Conservation (phyloP, 805 yeast genomes). For the Saccharomycopsis fermentans region DNA sequence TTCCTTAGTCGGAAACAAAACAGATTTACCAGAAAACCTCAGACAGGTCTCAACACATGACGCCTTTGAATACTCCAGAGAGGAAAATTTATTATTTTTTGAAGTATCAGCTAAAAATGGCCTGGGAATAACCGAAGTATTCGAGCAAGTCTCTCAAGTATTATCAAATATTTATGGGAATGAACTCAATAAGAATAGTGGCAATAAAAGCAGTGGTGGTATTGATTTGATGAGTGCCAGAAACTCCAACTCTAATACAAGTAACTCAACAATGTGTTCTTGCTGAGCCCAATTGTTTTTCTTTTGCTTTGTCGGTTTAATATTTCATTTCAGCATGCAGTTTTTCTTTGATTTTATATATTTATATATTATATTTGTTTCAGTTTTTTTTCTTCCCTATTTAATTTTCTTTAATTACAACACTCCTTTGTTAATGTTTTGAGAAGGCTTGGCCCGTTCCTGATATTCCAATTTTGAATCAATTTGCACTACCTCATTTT, state of each 20-base stretch:
- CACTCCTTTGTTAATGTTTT: background rate
- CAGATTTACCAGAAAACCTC: constrained; percentile 41
- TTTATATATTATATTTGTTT: background rate
- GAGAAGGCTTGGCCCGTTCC: no score
- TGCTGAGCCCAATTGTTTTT: background rate
- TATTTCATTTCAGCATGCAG: background rate
- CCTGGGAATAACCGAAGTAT: constrained; percentile 36
- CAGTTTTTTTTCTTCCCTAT: no score
- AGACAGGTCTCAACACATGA: constrained; percentile 30
- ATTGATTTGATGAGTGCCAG: background rate
- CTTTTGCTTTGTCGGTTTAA: background rate
- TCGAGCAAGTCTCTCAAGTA: constrained; percentile 35
- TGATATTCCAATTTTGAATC: background rate
- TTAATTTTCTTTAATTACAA: background rate
- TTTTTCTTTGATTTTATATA: background rate
- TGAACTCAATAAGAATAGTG: background rate
- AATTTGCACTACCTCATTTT: no score
- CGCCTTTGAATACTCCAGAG: constrained; percentile 47
- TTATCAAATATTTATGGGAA: background rate
- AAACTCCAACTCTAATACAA: background rate
- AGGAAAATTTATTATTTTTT: constrained; percentile 37
- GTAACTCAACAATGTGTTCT: background rate
- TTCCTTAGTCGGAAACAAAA: constrained; percentile 68
- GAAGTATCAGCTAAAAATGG: constrained; percentile 57
- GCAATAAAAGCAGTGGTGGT: background rate